Base-by-base conservation (phyloP, 2,329 filamentous ascomycete species). In the Paraphaeosphaeria sporulosa region DNA sequence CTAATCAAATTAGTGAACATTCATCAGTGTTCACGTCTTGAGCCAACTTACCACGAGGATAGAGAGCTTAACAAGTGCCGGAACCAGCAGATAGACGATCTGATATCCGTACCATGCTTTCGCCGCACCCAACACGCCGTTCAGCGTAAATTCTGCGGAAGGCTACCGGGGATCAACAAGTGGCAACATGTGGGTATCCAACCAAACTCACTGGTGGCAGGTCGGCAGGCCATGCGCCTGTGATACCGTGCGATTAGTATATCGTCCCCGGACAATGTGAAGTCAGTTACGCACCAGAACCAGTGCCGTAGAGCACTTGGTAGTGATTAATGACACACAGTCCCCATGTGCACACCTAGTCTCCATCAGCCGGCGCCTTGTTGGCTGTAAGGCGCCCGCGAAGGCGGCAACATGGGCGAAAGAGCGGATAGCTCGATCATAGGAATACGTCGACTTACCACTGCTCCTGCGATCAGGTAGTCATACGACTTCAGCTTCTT, bases 71-170 rank as follows among this genome's bases (percentile, higher is more conserved):
- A 73, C 64, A 23, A 71, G 48, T 17, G 60, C 64, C 27, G 70
- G 67, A 19, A 63, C 63, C 32, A 65, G 60, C 15, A 69, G 43
- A 58, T 75, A 74, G 9, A 66, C 53, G 19, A 73, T 69, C 51
- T 72, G 69, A 38, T 72, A 73, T 19, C 64, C 60, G 42, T 72
- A 73, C 70, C 70, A 72, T 50, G 60, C 64, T 21, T 46, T 64
- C 2, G 65, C 62, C 8, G 66, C 61, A 2, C 65, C 65, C 2
- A 58, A 44, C 4, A 54, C 7, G 13, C 58, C 23, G 15, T 54
- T 23, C 23, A 48, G 23, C 9, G 54, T 57, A 17, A 60, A 59
- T 52, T 58, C 43, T n/a, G 25, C 23, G 21, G 57, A 43, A 13
- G 57, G 57, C 57, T 59, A 23, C 25, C 23, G 19, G 10, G 23